Conservation (phyloP, 2,329 filamentous ascomycete species). For the Fonsecaea monophora region DNA sequence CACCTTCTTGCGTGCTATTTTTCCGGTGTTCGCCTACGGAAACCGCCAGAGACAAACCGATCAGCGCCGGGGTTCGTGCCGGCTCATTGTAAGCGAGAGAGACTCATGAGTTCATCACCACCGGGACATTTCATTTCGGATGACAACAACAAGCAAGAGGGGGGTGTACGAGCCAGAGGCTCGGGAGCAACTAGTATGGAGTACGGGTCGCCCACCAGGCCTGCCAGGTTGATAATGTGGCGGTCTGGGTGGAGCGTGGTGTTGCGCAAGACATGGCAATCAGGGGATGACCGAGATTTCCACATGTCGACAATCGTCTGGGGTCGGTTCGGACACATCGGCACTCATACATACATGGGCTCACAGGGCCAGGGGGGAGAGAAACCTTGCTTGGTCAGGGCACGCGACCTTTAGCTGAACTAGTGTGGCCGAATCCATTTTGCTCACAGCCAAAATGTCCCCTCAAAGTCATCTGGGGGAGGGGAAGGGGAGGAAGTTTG, state of each 20-base stretch:
- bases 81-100: conserved; percentile 2
- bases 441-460: neutral
- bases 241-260: neutral
- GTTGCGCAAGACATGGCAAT: neutral
- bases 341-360: neutral
- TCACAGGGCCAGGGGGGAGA: neutral
- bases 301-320: conserved; percentile 6
- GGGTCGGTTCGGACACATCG: neutral
- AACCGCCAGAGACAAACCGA: conserved; percentile 1
- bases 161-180: neutral
- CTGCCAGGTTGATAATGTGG: neutral
- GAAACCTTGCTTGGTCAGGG: neutral
- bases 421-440: neutral
- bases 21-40: neutral
- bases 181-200: neutral
- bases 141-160: neutral
- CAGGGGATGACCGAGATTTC: neutral
- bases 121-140: neutral
- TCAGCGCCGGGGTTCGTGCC: conserved; percentile 5
- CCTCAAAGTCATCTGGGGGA: neutral
- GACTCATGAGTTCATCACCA: neutral
- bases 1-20: neutral
- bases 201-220: neutral
- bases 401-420: neutral
- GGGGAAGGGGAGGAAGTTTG: neutral